Conservation (phyloP, 257 asterid genomes). For the Lavandula angustifolia region DNA sequence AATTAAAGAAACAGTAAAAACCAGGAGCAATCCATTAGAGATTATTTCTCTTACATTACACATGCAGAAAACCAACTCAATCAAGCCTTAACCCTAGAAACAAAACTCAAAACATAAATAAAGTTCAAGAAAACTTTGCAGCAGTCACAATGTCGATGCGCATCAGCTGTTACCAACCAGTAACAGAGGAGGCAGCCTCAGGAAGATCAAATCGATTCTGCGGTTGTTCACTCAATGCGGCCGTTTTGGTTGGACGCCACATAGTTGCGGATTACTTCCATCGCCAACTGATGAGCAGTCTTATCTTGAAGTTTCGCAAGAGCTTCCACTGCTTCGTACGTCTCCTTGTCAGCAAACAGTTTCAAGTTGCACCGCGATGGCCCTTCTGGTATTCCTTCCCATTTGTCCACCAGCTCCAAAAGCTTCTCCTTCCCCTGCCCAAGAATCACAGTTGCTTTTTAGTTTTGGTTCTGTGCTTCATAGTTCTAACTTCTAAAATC, state of each 20-base stretch:
- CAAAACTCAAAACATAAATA: conserved; percentile 5
- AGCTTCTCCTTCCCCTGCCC: conserved; percentile 82
- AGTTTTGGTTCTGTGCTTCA: background rate
- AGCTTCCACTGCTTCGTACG: conserved; percentile 60
- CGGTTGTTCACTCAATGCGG: conserved; percentile 38
- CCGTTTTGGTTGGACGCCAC: conserved; percentile 76
- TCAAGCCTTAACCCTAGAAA: background rate
- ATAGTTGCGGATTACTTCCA: conserved; percentile 73
- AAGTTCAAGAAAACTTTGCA: conserved; percentile 2
- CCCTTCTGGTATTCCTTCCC: conserved; percentile 74
- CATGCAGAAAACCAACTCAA: conserved; percentile 20
- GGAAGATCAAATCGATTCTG: conserved; percentile 8
- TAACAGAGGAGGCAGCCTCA: conserved; percentile 33
- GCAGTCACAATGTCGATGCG: conserved; percentile 26
- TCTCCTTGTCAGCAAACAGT: conserved; percentile 75
- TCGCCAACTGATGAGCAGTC: conserved; percentile 82
- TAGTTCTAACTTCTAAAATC: background rate
- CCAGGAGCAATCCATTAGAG: background rate
- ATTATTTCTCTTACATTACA: conserved; percentile 8
- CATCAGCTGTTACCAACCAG: conserved; percentile 38
- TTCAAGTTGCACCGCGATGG: conserved; percentile 66
- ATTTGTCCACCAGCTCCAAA: conserved; percentile 65
- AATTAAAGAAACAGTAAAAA: too few relatives aligned
- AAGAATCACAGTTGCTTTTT: conserved; percentile 5
- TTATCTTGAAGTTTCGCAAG: conserved; percentile 61